These are phyloP conservation scores for Coriolopsis trogii DNA, from an alignment of 1,284 basidiomycete species.

Conservation along the genomic window DNA sequence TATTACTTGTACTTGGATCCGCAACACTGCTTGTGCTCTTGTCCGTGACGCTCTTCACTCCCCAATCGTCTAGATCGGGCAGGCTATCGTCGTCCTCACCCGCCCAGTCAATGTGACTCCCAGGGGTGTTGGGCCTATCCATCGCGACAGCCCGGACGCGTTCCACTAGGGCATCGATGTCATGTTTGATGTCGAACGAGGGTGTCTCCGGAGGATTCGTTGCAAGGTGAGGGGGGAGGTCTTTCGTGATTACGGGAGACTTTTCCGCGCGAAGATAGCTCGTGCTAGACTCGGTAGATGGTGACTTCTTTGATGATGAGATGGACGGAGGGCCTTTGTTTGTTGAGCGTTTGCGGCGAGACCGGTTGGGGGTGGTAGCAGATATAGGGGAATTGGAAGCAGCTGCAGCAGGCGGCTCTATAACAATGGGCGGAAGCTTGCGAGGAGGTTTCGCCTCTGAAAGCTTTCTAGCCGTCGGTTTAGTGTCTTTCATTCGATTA, in stretches of 20 bases:
- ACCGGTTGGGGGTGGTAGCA: conserved; percentile 26
- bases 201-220: conserved; percentile 32
- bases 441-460: conserved; percentile 30
- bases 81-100: conserved; percentile 81
- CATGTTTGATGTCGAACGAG: conserved; percentile 52
- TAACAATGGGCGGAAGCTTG: conserved; percentile 26
- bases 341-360: conserved; percentile 34
- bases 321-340: conserved; percentile 18
- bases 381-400: conserved; percentile 20
- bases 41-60: conserved; percentile 44
- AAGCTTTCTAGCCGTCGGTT: conserved; percentile 25
- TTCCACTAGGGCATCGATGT: conserved; percentile 73
- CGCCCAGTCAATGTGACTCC: conserved; percentile 84
- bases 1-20: conserved; percentile 26
- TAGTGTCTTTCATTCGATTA: conserved; percentile 21
- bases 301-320: conserved; percentile 31
- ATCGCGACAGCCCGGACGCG: conserved; percentile 71
- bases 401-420: conserved; percentile 19
- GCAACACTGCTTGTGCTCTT: conserved; percentile 27
- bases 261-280: conserved; percentile 23
- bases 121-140: conserved; percentile 71
- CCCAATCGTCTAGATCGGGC: conserved; percentile 84
- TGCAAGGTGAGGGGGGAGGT: conserved; percentile 62
- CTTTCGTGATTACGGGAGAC: conserved; percentile 43
- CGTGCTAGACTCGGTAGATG: conserved; percentile 27